Evolutionary conservation across 306 rosid species (phyloP).

Genomic region (Pterocarpus macrocarpus): DNA sequence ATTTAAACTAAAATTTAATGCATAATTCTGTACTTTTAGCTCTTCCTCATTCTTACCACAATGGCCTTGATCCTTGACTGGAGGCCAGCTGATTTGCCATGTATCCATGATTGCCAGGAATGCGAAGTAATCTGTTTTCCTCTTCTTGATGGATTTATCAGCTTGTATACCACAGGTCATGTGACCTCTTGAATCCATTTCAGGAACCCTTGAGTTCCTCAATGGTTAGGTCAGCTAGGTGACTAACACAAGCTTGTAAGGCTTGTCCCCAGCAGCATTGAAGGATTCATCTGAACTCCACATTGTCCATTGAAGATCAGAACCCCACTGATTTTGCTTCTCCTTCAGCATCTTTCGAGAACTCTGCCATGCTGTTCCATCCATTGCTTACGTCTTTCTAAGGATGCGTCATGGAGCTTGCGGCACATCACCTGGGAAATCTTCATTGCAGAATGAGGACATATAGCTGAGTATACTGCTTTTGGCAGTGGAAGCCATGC

Average conservation of each 20-base stretch:
- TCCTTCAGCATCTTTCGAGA: constrained; percentile 38
- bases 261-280: constrained; percentile 37
- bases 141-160: too few species aligned
- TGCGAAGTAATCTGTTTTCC: too few species aligned
- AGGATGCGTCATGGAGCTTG: constrained; percentile 13
- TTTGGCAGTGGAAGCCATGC: not conserved
- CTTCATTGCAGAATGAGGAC: not conserved
- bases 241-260: constrained; percentile 41
- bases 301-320: constrained; percentile 47
- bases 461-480: not conserved
- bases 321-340: constrained; percentile 48
- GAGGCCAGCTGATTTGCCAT: constrained; percentile 20
- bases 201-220: too few species aligned
- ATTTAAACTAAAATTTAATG: too few species aligned
- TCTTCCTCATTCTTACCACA: constrained; percentile 39
- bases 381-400: constrained; percentile 48
- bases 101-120: constrained; percentile 38
- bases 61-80: constrained; percentile 33
- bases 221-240: constrained; percentile 34
- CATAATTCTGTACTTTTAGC: too few species aligned
- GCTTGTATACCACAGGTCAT: not conserved
- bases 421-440: constrained; percentile 45
- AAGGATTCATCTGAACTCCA: constrained; percentile 45
- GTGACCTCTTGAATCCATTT: constrained; percentile 24
- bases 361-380: constrained; percentile 22